Evolutionary conservation across 2,329 filamentous ascomycete species (phyloP).

Genomic region (Calonectria henricotiae): DNA sequence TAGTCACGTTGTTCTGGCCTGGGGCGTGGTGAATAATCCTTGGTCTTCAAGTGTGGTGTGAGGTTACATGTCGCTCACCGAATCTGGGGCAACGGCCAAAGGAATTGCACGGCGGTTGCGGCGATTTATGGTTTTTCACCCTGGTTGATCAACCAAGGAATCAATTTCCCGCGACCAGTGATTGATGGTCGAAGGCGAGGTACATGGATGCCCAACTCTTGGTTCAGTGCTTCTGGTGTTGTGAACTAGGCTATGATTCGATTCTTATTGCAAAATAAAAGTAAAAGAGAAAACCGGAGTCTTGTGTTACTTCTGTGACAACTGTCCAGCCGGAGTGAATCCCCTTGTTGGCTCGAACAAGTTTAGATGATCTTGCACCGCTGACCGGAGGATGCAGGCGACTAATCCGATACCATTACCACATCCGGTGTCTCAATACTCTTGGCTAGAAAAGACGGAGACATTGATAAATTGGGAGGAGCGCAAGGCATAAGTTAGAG

Average conservation of each 20-base stretch:
- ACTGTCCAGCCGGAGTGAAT: too few relatives aligned
- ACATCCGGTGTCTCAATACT: background rate
- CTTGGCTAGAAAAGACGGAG: background rate
- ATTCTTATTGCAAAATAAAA: too few relatives aligned
- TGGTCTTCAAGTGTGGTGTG: background rate
- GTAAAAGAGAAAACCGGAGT: too few relatives aligned
- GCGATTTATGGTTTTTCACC: background rate
- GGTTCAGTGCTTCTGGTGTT: too few relatives aligned
- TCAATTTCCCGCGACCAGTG: background rate
- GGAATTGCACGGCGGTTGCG: background rate
- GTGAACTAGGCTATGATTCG: too few relatives aligned
- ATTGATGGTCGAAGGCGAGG: background rate
- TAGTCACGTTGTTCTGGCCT: background rate
- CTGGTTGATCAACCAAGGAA: background rate
- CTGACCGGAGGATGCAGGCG: too few relatives aligned
- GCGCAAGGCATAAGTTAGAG: background rate
- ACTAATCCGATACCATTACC: background rate
- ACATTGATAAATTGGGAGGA: background rate
- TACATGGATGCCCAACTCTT: background rate
- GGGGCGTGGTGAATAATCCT: background rate
- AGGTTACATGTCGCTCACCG: background rate
- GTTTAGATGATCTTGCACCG: too few relatives aligned
- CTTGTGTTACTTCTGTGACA: too few relatives aligned
- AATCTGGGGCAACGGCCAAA: background rate
- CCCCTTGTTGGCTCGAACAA: too few relatives aligned